Conservation (phyloP, 352 stramenopile species). For the Phytophthora hibernalis region DNA sequence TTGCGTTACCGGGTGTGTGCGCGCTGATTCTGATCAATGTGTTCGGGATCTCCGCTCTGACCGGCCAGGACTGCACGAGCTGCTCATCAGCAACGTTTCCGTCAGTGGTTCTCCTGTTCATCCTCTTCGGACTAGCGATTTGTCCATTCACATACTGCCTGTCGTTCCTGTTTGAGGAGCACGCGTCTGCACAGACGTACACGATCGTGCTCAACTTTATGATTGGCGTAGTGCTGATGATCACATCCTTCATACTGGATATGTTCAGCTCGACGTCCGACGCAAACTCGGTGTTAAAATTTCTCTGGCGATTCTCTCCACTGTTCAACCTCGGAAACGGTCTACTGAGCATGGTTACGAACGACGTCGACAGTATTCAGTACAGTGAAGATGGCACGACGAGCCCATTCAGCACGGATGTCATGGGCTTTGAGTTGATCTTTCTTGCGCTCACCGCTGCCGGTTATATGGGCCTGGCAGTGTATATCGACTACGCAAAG, state of each 20-base stretch:
- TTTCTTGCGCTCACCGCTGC: constrained; percentile 30
- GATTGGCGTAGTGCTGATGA: constrained; percentile 59
- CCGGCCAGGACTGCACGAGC: constrained; percentile 47
- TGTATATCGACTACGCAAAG: constrained; percentile 1
- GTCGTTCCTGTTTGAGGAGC: constrained; percentile 68
- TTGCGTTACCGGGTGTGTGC: constrained; percentile 67
- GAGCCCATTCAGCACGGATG: constrained; percentile 50
- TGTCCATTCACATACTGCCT: constrained; percentile 65
- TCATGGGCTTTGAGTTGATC: constrained; percentile 61
- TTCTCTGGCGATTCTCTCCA: constrained; percentile 72
- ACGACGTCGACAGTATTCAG: constrained; percentile 36
- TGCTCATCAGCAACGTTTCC: constrained; percentile 49
- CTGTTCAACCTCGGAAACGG: constrained; percentile 51
- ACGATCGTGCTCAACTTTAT: constrained; percentile 74
- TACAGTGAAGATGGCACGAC: constrained; percentile 37
- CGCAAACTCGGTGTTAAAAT: constrained; percentile 59
- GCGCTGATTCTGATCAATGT: constrained; percentile 46
- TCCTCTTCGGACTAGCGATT: constrained; percentile 59
- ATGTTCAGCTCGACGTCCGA: constrained; percentile 44
- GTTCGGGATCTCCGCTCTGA: constrained; percentile 51
- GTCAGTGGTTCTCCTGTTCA: constrained; percentile 56
- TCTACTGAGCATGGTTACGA: constrained; percentile 35
- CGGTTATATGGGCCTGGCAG: too few species aligned
- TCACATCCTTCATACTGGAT: constrained; percentile 57
- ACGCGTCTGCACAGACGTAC: constrained; percentile 61